Base-by-base conservation (phyloP, 441 rosid species). In the Populus tomentosa region DNA sequence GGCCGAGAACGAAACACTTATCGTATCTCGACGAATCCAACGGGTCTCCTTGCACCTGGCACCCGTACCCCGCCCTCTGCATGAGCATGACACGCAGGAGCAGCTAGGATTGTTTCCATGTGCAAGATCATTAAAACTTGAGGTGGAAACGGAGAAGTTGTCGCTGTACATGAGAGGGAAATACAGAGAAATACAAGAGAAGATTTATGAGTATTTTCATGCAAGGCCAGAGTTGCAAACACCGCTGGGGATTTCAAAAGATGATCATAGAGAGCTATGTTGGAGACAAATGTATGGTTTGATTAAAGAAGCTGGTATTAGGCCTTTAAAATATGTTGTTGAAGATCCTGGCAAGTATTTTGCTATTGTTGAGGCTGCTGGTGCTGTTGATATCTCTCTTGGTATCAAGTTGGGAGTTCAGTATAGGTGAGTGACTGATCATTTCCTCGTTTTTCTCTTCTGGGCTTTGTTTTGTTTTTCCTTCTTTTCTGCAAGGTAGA, bases 401-500 rank as follows among this genome's bases (percentile, higher is more conserved):
- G 97, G 89, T 73, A 90, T 94, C 88, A 94, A 94, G 87, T 71
- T 94, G 83, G 99, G 98, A 4, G 98, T 92, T 59, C 97, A 95
- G 20, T 94, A 81, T 87, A 95, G 98, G 98, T 95, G 70, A 70
- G 28, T 4, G 53, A 11, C 53, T 40, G 14, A 7, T 72, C 63
- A 24, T 36, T 13, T 35, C 59, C 4, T 33, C 35, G 6, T 33
- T 33, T 33, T 33, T 6, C 6, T 46, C 53, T 11, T 11, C 6
- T 46, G 16, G 53, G n/a, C n/a, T n/a, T n/a, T n/a, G n/a, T n/a
- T n/a, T n/a, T n/a, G 53, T 46, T 46, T 46, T 46, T 46, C 18
- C 53, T 13, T 46, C 1, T 13, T 46, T 13, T 46, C 26, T 63
- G 67, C 3, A 30, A 63, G 23, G 23, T 14, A 10, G 3, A 23